phyloP scores from a whole-genome alignment of 352 stramenopile species.

The Phytophthora podocarpi region DNA sequence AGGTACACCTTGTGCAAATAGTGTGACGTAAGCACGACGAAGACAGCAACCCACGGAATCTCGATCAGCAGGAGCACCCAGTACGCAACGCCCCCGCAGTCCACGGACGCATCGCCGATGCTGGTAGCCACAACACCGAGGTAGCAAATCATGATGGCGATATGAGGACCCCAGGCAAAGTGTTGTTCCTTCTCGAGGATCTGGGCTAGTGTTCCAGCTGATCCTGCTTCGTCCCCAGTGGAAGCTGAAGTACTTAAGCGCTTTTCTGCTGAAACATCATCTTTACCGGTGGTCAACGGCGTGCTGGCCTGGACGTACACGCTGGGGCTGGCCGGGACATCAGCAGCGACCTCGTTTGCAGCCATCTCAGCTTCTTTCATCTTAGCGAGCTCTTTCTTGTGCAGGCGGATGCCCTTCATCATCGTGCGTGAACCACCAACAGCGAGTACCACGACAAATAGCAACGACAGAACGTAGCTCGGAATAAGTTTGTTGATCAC shows the following conservation, averaged over 20 bases:
- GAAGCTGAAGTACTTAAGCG: constrained; percentile 11
- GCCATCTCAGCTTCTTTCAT: constrained; percentile 25
- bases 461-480: constrained; percentile 60
- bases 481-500: constrained; percentile 66
- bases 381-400: constrained; percentile 48
- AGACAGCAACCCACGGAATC: constrained; percentile 59
- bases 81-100: constrained; percentile 50
- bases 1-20: constrained; percentile 43
- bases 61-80: constrained; percentile 59
- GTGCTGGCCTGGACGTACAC: constrained; percentile 29
- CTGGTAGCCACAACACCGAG: constrained; percentile 38
- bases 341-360: background rate
- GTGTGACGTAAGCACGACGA: constrained; percentile 34
- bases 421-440: constrained; percentile 36
- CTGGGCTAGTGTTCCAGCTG: constrained; percentile 9
- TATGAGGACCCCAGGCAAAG: constrained; percentile 47
- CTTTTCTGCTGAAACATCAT: constrained; percentile 18
- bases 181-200: constrained; percentile 42
- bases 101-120: constrained; percentile 32
- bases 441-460: constrained; percentile 56
- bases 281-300: constrained; percentile 6
- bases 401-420: constrained; percentile 31
- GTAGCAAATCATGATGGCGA: constrained; percentile 48
- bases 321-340: constrained; percentile 15
- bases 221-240: constrained; percentile 1